Evolutionary conservation across 371 early-diverging fungal genomes (phyloP).

Genomic region (Batrachochytrium dendrobatidis): DNA sequence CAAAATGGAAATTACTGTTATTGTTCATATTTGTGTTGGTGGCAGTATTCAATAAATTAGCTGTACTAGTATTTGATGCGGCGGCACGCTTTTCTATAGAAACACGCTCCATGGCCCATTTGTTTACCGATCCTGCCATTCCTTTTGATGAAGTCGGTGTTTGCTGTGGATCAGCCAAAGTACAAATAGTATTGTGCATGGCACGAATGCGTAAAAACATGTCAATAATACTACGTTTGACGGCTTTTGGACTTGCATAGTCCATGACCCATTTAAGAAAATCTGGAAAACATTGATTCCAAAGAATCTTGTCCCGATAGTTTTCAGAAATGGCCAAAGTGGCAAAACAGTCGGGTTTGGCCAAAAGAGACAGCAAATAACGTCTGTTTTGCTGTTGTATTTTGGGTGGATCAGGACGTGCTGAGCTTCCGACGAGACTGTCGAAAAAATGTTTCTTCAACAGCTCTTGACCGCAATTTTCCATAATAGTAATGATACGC

Average conservation of each 20-base stretch:
- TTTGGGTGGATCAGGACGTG: constrained; percentile 26
- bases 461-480: constrained; percentile 23
- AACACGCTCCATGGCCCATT: constrained; percentile 16
- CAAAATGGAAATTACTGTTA: no score
- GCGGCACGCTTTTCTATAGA: constrained; percentile 19
- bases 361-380: constrained; percentile 16
- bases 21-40: no score
- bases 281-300: constrained; percentile 55
- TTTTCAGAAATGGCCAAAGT: constrained; percentile 22
- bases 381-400: constrained; percentile 25
- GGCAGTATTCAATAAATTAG: no score
- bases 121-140: constrained; percentile 7
- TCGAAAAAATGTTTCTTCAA: constrained; percentile 29
- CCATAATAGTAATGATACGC: constrained; percentile 23
- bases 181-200: constrained; percentile 52
- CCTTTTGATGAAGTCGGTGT: not conserved
- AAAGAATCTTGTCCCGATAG: constrained; percentile 23
- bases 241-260: constrained; percentile 48
- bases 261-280: constrained; percentile 58
- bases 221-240: constrained; percentile 53
- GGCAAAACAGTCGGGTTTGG: constrained; percentile 23
- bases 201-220: constrained; percentile 54
- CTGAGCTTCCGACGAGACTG: constrained; percentile 18
- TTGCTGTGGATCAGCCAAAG: constrained; percentile 45
- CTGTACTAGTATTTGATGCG: not conserved